Evolutionary conservation across 805 yeast species (phyloP).

Genomic region (Candida maesae): DNA sequence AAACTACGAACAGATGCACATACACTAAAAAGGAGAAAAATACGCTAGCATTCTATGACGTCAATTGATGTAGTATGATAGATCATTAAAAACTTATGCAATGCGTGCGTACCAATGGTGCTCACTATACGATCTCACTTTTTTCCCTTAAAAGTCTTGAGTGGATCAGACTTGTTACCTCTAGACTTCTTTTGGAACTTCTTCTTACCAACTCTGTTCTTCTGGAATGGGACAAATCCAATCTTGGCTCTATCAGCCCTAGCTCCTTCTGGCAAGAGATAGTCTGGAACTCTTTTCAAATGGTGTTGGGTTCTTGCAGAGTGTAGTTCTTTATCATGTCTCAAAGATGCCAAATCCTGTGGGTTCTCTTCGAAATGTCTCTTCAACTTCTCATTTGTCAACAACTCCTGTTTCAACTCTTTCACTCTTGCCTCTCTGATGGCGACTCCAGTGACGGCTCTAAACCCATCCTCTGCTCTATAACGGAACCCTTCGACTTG

Average conservation of each 20-base stretch:
- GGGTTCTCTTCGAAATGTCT: slow-evolving; percentile 97
- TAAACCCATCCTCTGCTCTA: slow-evolving; percentile 94
- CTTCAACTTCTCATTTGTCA: slow-evolving; percentile 85
- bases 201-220: slow-evolving; percentile 43
- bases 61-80: too few species aligned
- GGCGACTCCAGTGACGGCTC: slow-evolving; percentile 87
- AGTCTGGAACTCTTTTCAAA: slow-evolving; percentile 88
- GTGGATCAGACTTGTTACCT: slow-evolving; percentile 58
- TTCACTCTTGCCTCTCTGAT: slow-evolving; percentile 90
- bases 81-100: too few species aligned
- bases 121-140: too few species aligned
- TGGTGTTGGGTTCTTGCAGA: slow-evolving; percentile 79
- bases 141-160: slow-evolving; percentile 48
- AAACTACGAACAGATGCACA: too few species aligned
- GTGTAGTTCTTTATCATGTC: slow-evolving; percentile 89
- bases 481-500: slow-evolving; percentile 96
- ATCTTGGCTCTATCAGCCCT: slow-evolving; percentile 50
- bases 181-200: slow-evolving; percentile 32
- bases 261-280: slow-evolving; percentile 78
- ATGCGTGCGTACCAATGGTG: too few species aligned
- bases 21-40: not conserved
- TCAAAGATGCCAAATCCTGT: slow-evolving; percentile 79
- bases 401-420: slow-evolving; percentile 82
- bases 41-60: not conserved
- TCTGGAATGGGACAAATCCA: slow-evolving; percentile 73